Conservation (phyloP, 345 rosid genomes). For the Psidium guajava region DNA sequence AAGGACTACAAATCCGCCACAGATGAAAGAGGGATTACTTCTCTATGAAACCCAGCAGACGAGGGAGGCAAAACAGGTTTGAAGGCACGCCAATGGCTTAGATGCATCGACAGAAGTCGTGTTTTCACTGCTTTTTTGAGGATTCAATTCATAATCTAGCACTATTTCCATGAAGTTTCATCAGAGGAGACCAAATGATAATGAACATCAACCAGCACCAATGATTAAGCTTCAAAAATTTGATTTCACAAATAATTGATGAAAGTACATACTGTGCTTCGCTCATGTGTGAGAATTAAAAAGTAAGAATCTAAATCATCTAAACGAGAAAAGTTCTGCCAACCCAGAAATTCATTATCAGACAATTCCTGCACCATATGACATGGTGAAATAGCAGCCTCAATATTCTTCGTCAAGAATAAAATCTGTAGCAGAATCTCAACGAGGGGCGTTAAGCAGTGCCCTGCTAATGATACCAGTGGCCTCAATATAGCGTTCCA, state of each 20-base stretch:
- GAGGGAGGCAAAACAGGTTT: neutral
- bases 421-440: constrained; percentile 4
- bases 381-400: neutral
- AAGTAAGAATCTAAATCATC: neutral
- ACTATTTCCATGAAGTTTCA: neutral
- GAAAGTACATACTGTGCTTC: neutral
- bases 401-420: neutral
- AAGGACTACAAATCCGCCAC: neutral
- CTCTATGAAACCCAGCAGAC: constrained; percentile 10
- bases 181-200: neutral
- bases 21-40: neutral
- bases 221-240: neutral
- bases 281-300: neutral
- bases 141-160: neutral
- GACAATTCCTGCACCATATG: neutral
- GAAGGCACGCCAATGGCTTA: constrained; percentile 9
- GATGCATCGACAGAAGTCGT: constrained; percentile 5
- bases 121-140: neutral
- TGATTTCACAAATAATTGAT: neutral
- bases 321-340: neutral
- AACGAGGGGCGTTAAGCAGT: constrained; percentile 43
- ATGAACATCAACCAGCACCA: neutral
- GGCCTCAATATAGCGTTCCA: constrained; percentile 96
- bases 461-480: constrained; percentile 68
- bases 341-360: neutral